phyloP scores from a whole-genome alignment of 129 eudicot genomes.

The Saussurea involucrata region DNA sequence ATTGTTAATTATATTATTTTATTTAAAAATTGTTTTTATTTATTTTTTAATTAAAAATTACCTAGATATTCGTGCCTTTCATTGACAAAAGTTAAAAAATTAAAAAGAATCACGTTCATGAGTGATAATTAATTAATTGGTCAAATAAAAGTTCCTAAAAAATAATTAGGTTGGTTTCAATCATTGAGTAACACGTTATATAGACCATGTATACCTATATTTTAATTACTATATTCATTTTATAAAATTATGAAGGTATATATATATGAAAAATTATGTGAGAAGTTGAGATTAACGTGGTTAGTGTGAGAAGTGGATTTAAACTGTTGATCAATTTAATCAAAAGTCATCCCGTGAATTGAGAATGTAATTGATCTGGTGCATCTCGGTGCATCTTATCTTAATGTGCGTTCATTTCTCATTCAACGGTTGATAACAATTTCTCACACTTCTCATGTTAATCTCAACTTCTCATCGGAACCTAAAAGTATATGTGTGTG shows the following conservation, averaged over 20 bases:
- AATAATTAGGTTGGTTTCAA: conserved; percentile 34
- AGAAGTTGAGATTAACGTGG: too few species aligned
- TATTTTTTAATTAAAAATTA: conserved; percentile 3
- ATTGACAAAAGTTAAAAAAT: conserved; percentile 23
- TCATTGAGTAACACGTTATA: conserved; percentile 32
- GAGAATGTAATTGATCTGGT: too few species aligned
- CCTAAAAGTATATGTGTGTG: too few species aligned
- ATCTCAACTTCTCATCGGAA: too few species aligned
- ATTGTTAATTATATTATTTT: not conserved
- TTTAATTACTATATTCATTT: not conserved
- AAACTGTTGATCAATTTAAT: too few species aligned
- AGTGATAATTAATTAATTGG: conserved; percentile 21
- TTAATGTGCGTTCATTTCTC: too few species aligned
- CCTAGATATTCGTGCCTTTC: conserved; percentile 24
- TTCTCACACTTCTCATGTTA: too few species aligned
- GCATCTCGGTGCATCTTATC: too few species aligned
- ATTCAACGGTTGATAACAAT: too few species aligned
- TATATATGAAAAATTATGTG: too few species aligned
- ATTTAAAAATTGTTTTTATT: not conserved
- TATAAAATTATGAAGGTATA: not conserved
- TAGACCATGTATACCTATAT: conserved; percentile 14
- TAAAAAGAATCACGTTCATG: conserved; percentile 23
- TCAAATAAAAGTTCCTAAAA: conserved; percentile 25
- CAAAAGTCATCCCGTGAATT: too few species aligned
- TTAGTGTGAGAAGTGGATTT: too few species aligned